Percentiles rank a stretch among this genome's conserved stretches.
phyloP scores from a whole-genome alignment of 1,139 yeast genomes.

The Pichia sp. region DNA sequence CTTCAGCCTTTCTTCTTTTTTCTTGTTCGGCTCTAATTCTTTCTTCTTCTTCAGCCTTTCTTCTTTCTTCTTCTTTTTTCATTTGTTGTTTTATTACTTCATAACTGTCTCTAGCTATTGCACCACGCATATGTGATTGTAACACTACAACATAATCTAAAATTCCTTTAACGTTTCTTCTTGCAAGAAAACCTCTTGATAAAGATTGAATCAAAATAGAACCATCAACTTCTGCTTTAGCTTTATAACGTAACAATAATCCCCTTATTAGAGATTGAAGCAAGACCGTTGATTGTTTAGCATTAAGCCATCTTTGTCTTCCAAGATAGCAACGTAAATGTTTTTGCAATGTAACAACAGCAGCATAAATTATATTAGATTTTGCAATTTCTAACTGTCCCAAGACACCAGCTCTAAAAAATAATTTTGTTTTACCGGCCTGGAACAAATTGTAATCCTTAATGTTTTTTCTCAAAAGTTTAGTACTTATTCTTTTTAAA shows the following conservation, averaged over 20 bases:
- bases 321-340: slow-evolving; percentile 61
- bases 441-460: slow-evolving; percentile 67
- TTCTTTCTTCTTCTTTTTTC: slow-evolving; percentile 76
- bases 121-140: slow-evolving; percentile 72
- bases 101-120: slow-evolving; percentile 43
- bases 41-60: slow-evolving; percentile 62
- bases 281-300: slow-evolving; percentile 45
- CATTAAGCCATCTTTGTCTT: slow-evolving; percentile 54
- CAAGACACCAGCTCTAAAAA: slow-evolving; percentile 93
- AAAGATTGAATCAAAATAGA: slow-evolving; percentile 68
- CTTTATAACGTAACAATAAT: slow-evolving; percentile 47
- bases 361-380: slow-evolving; percentile 62
- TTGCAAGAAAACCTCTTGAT: slow-evolving; percentile 55
- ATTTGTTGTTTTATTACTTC: slow-evolving; percentile 67
- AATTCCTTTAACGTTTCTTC: no score
- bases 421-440: slow-evolving; percentile 81
- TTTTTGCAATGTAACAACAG: slow-evolving; percentile 84
- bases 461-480: slow-evolving; percentile 57
- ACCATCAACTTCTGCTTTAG: slow-evolving; percentile 53
- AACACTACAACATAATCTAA: no score
- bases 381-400: slow-evolving; percentile 90
- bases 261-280: slow-evolving; percentile 67
- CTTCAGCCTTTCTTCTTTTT: slow-evolving; percentile 56
- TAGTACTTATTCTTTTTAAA: slow-evolving; percentile 58
- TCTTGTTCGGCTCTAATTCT: slow-evolving; percentile 42